phyloP scores from a whole-genome alignment of 768 basidiomycete species.

The Chalciporus piperatus region DNA sequence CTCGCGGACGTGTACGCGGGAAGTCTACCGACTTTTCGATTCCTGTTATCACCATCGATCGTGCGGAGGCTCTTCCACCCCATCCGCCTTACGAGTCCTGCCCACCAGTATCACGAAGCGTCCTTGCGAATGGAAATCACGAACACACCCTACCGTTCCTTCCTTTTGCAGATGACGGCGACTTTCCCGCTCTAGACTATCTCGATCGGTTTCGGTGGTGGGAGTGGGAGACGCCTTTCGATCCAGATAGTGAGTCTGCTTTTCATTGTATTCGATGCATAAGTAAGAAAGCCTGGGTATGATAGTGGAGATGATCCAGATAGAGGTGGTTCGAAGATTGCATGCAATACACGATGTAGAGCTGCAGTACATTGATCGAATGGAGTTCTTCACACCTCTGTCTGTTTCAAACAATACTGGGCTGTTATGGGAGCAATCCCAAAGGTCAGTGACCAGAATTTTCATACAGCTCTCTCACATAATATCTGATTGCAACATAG shows the following conservation, averaged over 20 bases:
- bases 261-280: neutral
- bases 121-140: slow-evolving; percentile 7
- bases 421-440: slow-evolving; percentile 40
- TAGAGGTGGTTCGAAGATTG: slow-evolving; percentile 44
- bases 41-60: slow-evolving; percentile 16
- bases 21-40: slow-evolving; percentile 6
- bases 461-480: neutral
- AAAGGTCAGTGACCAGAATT: slow-evolving; percentile 34
- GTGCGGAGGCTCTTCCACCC: slow-evolving; percentile 5
- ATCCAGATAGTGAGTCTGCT: slow-evolving; percentile 48
- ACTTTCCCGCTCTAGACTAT: slow-evolving; percentile 33
- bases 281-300: neutral
- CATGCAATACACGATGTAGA: slow-evolving; percentile 28
- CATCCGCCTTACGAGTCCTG: slow-evolving; percentile 45
- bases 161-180: slow-evolving; percentile 47
- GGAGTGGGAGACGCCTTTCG: slow-evolving; percentile 39
- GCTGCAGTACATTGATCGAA: slow-evolving; percentile 35
- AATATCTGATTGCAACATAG: slow-evolving; percentile 18
- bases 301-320: slow-evolving; percentile 47
- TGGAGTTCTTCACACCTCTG: slow-evolving; percentile 25
- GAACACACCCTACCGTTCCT: slow-evolving; percentile 29
- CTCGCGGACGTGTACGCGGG: neutral
- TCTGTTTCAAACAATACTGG: slow-evolving; percentile 30
- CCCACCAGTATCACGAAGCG: slow-evolving; percentile 39
- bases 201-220: slow-evolving; percentile 25